Percentiles rank a stretch among this genome's conserved stretches.
These are phyloP conservation scores for Fusarium pseudograminearum DNA, from an alignment of 2,329 filamentous ascomycete genomes.

Conservation along the genomic window DNA sequence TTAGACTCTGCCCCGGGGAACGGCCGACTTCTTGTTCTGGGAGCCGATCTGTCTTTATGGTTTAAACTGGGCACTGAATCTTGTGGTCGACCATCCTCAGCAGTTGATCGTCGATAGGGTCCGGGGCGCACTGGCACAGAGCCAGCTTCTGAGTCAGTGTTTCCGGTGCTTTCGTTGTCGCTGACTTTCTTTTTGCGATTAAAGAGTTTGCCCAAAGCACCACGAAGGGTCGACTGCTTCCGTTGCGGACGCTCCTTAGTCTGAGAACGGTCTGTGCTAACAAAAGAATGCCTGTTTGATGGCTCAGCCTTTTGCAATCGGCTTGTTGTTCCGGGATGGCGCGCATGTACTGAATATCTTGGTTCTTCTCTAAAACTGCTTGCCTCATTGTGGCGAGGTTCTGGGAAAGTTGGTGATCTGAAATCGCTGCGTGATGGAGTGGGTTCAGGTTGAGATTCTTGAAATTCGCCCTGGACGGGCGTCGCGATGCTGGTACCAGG, in stretches of 20 bases:
- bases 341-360: constrained; percentile 21
- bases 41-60: constrained; percentile 41
- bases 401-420: constrained; percentile 35
- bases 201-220: constrained; percentile 69
- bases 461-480: constrained; percentile 46
- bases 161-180: constrained; percentile 36
- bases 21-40: constrained; percentile 56
- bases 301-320: constrained; percentile 45
- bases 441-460: constrained; percentile 38
- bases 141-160: constrained; percentile 41
- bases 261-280: constrained; percentile 54
- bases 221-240: constrained; percentile 69
- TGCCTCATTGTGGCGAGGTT: constrained; percentile 30
- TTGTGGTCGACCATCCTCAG: constrained; percentile 27
- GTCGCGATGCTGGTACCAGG: constrained; percentile 54
- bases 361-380: constrained; percentile 27
- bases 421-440: constrained; percentile 20
- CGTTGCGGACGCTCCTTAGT: constrained; percentile 56
- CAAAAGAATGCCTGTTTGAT: constrained; percentile 61
- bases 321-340: constrained; percentile 26
- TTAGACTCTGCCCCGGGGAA: constrained; percentile 58
- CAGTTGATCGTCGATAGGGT: constrained; percentile 37
- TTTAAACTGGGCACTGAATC: constrained; percentile 32
- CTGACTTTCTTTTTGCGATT: constrained; percentile 65
- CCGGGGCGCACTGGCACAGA: constrained; percentile 45